Percentiles rank a stretch among this genome's conserved stretches.
phyloP scores from a whole-genome alignment of 495 filamentous ascomycete genomes.

The Penicillium dipodomyicola region DNA sequence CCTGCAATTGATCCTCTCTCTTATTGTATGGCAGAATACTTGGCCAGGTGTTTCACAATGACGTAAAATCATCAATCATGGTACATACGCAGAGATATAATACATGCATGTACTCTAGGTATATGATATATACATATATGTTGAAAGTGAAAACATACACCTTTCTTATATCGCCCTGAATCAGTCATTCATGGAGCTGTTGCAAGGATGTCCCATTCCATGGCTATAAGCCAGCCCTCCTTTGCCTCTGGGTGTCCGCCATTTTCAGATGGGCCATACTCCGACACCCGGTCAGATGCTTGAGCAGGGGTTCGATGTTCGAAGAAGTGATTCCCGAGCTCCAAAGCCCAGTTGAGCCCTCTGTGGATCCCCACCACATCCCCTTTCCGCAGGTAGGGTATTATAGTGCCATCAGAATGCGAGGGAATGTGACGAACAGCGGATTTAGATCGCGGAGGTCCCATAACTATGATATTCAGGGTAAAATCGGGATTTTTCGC shows the following conservation, averaged over 20 bases:
- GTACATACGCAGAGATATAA: no score
- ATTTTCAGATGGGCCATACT: not conserved
- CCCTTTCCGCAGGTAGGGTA: conserved; percentile 17
- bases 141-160: not conserved
- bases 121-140: not conserved
- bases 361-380: conserved; percentile 34
- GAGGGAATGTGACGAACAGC: not conserved
- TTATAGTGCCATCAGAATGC: not conserved
- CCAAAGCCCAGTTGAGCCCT: conserved; percentile 39
- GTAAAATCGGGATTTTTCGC: not conserved
- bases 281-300: not conserved
- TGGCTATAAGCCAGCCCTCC: conserved; percentile 35
- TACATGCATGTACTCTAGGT: no score
- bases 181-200: not conserved
- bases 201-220: conserved; percentile 43
- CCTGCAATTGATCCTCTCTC: no score
- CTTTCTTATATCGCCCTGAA: not conserved
- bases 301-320: not conserved
- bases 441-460: conserved; percentile 25
- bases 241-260: not conserved
- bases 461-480: conserved; percentile 34
- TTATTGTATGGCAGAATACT: no score
- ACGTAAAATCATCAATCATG: no score
- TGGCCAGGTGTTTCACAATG: no score
- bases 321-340: conserved; percentile 7